These are phyloP conservation scores for Aspergillus panamensis DNA, from an alignment of 495 filamentous ascomycete species.

Conservation along the genomic window DNA sequence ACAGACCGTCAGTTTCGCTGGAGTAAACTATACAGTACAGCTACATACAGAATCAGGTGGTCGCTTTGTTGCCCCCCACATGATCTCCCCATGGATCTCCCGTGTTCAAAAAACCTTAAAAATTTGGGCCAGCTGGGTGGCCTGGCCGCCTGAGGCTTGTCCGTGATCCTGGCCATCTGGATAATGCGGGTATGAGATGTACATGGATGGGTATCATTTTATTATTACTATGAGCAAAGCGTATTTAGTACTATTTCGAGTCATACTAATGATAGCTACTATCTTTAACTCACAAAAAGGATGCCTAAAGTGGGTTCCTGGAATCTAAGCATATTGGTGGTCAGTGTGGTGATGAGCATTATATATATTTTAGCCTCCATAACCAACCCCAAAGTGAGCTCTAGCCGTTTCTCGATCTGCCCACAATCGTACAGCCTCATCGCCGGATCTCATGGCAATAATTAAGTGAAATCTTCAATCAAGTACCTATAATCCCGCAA, in stretches of 20 bases:
- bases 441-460: neutral
- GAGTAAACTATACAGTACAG: neutral
- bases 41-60: neutral
- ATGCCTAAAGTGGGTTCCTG: neutral
- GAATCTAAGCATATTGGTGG: neutral
- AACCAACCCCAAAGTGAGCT: no score
- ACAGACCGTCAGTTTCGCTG: neutral
- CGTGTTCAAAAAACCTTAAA: conserved; percentile 5
- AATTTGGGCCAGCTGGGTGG: neutral
- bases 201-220: no score
- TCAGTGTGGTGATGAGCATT: no score
- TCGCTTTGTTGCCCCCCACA: conserved; percentile 10
- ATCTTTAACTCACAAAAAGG: no score
- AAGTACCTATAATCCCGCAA: neutral
- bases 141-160: conserved; percentile 7
- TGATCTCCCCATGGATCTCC: conserved; percentile 11
- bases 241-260: no score
- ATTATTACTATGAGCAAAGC: no score
- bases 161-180: no score
- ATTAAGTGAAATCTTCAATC: neutral
- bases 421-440: neutral
- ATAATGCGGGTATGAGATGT: no score
- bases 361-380: neutral
- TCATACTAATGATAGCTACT: no score
- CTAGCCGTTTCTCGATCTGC: no score